Evolutionary conservation across 768 basidiomycete species (phyloP).

Genomic region (Podaxis sp.): DNA sequence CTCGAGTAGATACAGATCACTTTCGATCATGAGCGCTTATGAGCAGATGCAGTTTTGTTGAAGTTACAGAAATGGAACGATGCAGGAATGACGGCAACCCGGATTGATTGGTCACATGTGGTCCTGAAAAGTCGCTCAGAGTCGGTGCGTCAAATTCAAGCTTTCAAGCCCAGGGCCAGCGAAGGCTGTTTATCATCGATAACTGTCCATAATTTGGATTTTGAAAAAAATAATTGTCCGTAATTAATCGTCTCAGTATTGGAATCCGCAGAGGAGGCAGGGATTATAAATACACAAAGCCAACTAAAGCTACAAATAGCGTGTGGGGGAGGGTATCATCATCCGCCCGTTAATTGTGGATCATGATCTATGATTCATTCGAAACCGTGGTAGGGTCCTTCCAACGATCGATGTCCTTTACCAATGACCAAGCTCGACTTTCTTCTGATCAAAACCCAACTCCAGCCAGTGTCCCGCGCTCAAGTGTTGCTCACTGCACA

Average conservation of each 20-base stretch:
- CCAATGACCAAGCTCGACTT: constrained; percentile 66
- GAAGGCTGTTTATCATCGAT: neutral
- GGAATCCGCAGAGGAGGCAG: neutral
- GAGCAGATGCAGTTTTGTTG: neutral
- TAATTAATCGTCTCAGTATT: neutral
- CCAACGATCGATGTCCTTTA: constrained; percentile 28
- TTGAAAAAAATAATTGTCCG: neutral
- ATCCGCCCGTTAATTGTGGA: too few relatives aligned
- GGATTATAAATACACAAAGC: neutral
- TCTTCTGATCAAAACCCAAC: constrained; percentile 53
- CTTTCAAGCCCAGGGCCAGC: neutral
- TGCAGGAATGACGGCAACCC: neutral
- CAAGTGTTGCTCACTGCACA: constrained; percentile 35
- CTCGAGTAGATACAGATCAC: neutral
- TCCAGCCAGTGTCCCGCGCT: constrained; percentile 51
- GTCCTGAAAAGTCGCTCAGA: neutral
- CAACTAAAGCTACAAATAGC: neutral
- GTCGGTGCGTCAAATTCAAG: neutral
- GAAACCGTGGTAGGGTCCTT: neutral
- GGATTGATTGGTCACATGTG: neutral
- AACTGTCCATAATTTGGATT: neutral
- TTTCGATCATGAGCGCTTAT: neutral
- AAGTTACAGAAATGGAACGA: neutral
- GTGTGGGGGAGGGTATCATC: too few relatives aligned
- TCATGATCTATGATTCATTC: too few relatives aligned